phyloP scores from a whole-genome alignment of 495 filamentous ascomycete genomes.

The Poronia punctata region DNA sequence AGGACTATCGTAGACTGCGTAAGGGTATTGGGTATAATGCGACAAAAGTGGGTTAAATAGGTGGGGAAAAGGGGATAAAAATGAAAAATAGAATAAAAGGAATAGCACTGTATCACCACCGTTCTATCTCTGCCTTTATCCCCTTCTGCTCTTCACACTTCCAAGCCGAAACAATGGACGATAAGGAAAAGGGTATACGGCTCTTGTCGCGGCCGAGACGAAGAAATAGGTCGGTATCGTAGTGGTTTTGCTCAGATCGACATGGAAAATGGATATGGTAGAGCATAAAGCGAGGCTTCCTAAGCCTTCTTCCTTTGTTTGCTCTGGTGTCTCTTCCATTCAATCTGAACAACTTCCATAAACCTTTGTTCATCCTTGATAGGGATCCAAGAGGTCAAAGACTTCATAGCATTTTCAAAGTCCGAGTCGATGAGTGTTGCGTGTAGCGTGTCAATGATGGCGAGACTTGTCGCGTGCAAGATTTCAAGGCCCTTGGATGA shows the following conservation, averaged over 20 bases:
- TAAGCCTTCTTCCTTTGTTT: constrained; percentile 28
- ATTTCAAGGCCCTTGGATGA: constrained; percentile 63
- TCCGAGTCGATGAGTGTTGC: constrained; percentile 89
- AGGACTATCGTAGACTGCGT: constrained; percentile 9
- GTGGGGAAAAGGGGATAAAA: neutral
- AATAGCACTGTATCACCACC: neutral
- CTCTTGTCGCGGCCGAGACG: constrained; percentile 17
- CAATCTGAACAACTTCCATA: constrained; percentile 87
- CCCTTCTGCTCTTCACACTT: neutral
- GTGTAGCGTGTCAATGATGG: constrained; percentile 85
- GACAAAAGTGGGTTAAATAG: neutral
- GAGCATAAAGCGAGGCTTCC: constrained; percentile 7
- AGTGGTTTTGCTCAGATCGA: neutral
- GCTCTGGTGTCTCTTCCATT: constrained; percentile 69
- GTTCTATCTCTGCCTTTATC: neutral
- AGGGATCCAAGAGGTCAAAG: constrained; percentile 91
- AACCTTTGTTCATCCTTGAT: constrained; percentile 91
- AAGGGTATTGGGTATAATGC: constrained; percentile 14
- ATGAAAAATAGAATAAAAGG: neutral
- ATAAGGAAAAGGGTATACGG: constrained; percentile 2
- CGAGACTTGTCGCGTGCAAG: constrained; percentile 83
- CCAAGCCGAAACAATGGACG: constrained; percentile 11
- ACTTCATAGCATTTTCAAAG: constrained; percentile 98
- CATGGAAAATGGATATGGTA: constrained; percentile 1
- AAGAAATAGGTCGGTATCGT: constrained; percentile 2